phyloP scores from a whole-genome alignment of 768 basidiomycete species.

The Calocybe gangraenosa region DNA sequence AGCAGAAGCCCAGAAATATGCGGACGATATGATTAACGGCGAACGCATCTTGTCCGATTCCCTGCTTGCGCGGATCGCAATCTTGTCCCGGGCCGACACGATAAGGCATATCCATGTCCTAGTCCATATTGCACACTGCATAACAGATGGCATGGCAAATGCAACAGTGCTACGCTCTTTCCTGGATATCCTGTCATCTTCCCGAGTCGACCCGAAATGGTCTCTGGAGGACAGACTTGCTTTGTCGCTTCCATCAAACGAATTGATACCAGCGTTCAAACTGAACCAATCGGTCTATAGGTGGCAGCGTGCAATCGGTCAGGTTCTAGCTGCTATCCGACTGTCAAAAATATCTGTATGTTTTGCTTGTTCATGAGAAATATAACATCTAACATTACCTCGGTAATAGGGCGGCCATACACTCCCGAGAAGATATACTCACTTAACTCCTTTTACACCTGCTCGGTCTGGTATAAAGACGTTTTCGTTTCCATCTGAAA shows the following conservation, averaged over 20 bases:
- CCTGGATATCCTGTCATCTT: slow-evolving; percentile 34
- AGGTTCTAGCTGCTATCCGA: slow-evolving; percentile 30
- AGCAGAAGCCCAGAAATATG: slow-evolving; percentile 28
- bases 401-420: slow-evolving; percentile 51
- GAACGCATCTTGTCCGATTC: slow-evolving; percentile 37
- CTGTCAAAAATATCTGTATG: slow-evolving; percentile 32
- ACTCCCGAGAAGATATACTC: slow-evolving; percentile 39
- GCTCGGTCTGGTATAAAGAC: slow-evolving; percentile 27
- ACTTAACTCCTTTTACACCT: slow-evolving; percentile 28
- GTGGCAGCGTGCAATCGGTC: slow-evolving; percentile 43
- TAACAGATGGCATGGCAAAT: slow-evolving; percentile 47
- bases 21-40: slow-evolving; percentile 26
- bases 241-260: slow-evolving; percentile 34
- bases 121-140: slow-evolving; percentile 41
- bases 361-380: not conserved
- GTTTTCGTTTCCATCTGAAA: slow-evolving; percentile 22
- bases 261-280: slow-evolving; percentile 28
- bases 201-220: slow-evolving; percentile 11
- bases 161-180: slow-evolving; percentile 38
- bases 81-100: slow-evolving; percentile 36
- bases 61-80: slow-evolving; percentile 35
- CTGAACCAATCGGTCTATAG: slow-evolving; percentile 31
- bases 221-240: slow-evolving; percentile 35
- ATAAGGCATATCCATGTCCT: slow-evolving; percentile 35
- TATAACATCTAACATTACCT: not conserved